Conservation (phyloP, 2,329 filamentous ascomycete species). For the Apiospora arundinis region DNA sequence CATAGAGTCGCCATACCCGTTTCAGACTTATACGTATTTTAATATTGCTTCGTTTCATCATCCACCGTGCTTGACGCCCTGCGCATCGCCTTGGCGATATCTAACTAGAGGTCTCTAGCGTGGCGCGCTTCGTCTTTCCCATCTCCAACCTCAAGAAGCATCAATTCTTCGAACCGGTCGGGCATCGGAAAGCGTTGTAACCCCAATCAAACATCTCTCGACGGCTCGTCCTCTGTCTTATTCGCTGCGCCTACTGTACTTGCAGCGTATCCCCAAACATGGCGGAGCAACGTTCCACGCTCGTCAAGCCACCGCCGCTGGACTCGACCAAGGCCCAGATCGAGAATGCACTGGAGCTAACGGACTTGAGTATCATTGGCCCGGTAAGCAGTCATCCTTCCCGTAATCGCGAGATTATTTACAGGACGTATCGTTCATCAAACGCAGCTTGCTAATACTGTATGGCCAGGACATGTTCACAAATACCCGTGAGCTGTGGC, state of each 20-base stretch:
- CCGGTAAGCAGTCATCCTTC: slow-evolving; percentile 60
- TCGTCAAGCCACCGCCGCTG: slow-evolving; percentile 77
- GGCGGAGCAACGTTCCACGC: slow-evolving; percentile 52
- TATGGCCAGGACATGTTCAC: slow-evolving; percentile 81
- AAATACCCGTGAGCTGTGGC: slow-evolving; percentile 90
- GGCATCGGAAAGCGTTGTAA: not conserved
- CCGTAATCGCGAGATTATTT: not conserved
- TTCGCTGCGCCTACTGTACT: not conserved
- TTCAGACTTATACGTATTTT: not conserved
- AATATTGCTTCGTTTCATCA: not conserved
- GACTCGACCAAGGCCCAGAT: slow-evolving; percentile 79
- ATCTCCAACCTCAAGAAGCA: not conserved
- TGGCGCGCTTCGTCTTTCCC: not conserved
- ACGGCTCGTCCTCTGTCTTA: not conserved
- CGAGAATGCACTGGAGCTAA: slow-evolving; percentile 89
- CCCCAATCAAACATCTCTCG: not conserved
- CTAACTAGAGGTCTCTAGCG: slow-evolving; percentile 3
- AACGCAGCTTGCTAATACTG: not conserved
- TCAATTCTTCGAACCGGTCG: not conserved
- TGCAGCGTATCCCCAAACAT: slow-evolving; percentile 28
- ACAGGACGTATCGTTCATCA: no score
- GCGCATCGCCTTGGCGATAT: not conserved
- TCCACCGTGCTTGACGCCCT: not conserved
- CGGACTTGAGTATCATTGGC: slow-evolving; percentile 76
- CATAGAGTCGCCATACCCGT: not conserved